Evolutionary conservation across 164 flowering plant species (phyloP).

Genomic region (Magnolia officinalis): DNA sequence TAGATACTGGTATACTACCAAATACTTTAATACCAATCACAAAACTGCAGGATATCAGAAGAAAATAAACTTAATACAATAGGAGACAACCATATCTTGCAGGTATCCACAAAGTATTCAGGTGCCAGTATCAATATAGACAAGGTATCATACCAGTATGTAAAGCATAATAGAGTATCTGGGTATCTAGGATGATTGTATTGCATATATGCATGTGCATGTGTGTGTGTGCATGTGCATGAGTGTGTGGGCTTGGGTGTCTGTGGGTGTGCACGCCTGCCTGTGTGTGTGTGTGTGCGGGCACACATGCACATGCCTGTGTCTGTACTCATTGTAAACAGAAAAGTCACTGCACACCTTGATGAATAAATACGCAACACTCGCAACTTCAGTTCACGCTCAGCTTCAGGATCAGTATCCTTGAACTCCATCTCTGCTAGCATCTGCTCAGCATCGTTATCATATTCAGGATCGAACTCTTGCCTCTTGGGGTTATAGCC

Average conservation of each 20-base stretch:
- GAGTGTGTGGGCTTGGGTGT: no score
- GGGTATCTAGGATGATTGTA: not conserved
- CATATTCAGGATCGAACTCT: constrained; percentile 95
- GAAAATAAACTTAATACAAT: no score
- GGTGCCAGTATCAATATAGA: not conserved
- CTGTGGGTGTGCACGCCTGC: no score
- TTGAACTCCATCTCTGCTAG: constrained; percentile 98
- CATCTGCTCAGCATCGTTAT: constrained; percentile 94
- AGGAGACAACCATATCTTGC: not conserved
- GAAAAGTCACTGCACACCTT: constrained; percentile 34
- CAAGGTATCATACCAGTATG: not conserved
- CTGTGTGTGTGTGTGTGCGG: not conserved
- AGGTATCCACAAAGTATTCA: not conserved
- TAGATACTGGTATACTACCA: no score
- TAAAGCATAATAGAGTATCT: not conserved
- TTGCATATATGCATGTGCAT: not conserved
- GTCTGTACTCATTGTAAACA: not conserved
- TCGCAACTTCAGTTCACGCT: constrained; percentile 68
- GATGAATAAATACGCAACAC: constrained; percentile 71
- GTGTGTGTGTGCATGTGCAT: no score
- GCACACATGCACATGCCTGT: not conserved
- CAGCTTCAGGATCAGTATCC: constrained; percentile 70
- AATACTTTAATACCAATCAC: no score
- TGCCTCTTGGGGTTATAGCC: constrained; percentile 92
- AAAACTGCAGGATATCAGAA: no score